Evolutionary conservation across 1,284 basidiomycete species (phyloP), one percentile per base, ranked within the genome.

Genomic region (Dichomitus squalens): DNA sequence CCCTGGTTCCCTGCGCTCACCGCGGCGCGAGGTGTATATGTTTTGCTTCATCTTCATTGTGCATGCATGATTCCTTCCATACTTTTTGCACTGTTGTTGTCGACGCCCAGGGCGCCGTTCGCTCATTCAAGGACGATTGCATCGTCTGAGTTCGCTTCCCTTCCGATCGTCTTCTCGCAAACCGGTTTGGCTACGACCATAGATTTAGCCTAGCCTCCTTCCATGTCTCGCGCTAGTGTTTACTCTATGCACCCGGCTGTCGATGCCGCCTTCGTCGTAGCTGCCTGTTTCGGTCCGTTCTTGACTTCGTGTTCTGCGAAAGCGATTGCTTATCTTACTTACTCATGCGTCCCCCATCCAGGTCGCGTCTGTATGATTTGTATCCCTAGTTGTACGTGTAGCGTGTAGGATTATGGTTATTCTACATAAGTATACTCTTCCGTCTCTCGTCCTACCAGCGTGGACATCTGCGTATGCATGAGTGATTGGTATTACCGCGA

Each of bases 321-420:
- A 1, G 27, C 18, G 27, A 31, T n/a, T 8, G 27, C 14, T 29
- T 31, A 11, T 29, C 35, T 36, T 18, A 29, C 11, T 41, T 18
- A 41, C 23, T 34, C 31, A 39, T 27, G 50, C 34, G 4, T 41
- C n/a, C n/a, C n/a, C n/a, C n/a, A n/a, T n/a, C 27, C 16, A 23
- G 11, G 12, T 18, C 12, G 25, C 12, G 14, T 46, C 27, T 57
- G 54, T 56, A 55, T 36, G 33, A 55, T 55, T 55, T 64, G 62
- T 64, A 64, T 64, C 62, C 59, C 38, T 64, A 64, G 62, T 40
- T 64, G 62, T 64, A 59, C 51, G 44, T 61, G 52, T 56, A 55
- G 52, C 39, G 18, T 64, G 62, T 64, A 64, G 55, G 62, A 64
- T 49, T 55, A 54, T 40, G 43, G 39, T 35, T 50, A 53, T 40